These are phyloP conservation scores for Pyrenophora teres DNA, from an alignment of 2,329 filamentous ascomycete species.

Conservation along the genomic window DNA sequence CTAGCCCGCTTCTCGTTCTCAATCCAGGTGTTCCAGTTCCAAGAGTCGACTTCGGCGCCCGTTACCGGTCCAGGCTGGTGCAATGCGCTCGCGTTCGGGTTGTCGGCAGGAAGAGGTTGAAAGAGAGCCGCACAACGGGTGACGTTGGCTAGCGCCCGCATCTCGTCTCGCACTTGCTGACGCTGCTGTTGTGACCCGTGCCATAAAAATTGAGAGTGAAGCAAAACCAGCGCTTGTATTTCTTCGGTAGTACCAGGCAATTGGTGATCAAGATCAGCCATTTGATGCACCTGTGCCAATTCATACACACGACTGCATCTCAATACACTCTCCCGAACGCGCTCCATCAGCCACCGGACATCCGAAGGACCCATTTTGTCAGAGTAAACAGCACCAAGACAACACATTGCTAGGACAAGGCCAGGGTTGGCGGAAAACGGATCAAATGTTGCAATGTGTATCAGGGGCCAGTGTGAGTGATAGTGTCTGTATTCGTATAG, in stretches of 20 bases:
- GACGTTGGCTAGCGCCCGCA: conserved; percentile 61
- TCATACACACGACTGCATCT: conserved; percentile 59
- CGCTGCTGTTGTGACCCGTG: conserved; percentile 71
- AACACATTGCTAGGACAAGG: conserved; percentile 71
- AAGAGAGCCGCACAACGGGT: conserved; percentile 63
- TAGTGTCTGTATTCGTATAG: conserved; percentile 73
- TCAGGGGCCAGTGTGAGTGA: conserved; percentile 73
- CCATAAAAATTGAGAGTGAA: conserved; percentile 68
- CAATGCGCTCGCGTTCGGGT: conserved; percentile 61
- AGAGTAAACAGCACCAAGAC: conserved; percentile 76
- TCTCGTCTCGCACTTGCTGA: conserved; percentile 64
- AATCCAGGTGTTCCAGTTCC: conserved; percentile 70
- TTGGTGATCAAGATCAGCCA: conserved; percentile 47
- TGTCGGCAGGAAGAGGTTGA: conserved; percentile 55
- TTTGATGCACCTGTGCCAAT: conserved; percentile 43
- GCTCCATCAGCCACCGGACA: conserved; percentile 71
- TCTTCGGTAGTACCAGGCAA: conserved; percentile 61
- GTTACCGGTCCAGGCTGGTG: conserved; percentile 59
- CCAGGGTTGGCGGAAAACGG: conserved; percentile 68
- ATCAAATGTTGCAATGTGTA: conserved; percentile 74
- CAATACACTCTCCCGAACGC: conserved; percentile 63
- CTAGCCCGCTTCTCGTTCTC: conserved; percentile 72
- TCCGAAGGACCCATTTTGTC: conserved; percentile 63
- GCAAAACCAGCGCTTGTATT: conserved; percentile 67
- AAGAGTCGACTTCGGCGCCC: conserved; percentile 56